Conservation (phyloP, 345 rosid genomes). For the Aquilaria malaccensis region DNA sequence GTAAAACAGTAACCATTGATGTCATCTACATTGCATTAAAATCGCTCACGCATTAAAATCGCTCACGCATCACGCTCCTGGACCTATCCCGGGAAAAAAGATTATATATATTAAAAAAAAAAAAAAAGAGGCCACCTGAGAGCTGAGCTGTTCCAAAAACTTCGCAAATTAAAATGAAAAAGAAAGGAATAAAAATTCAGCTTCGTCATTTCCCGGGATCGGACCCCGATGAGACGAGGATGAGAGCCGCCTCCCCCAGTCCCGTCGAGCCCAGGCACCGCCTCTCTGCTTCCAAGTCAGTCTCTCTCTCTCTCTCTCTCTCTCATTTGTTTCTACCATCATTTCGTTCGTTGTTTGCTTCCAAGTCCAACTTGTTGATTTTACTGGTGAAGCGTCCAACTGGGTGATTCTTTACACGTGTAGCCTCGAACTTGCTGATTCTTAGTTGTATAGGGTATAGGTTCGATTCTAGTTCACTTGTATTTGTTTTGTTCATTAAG, state of each 20-base stretch:
- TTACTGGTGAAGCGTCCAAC: neutral
- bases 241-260: conserved; percentile 43
- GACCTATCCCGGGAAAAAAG: too few relatives aligned
- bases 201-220: neutral
- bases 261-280: conserved; percentile 51
- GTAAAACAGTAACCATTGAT: too few relatives aligned
- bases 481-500: too few relatives aligned
- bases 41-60: too few relatives aligned
- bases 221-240: conserved; percentile 10
- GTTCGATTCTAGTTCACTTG: neutral
- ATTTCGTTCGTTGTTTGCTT: neutral
- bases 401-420: neutral
- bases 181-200: neutral
- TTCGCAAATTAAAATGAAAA: too few relatives aligned
- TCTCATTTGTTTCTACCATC: neutral
- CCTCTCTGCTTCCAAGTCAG: conserved; percentile 35
- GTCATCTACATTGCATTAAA: too few relatives aligned
- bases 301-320: conserved; percentile 14
- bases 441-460: neutral
- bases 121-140: too few relatives aligned
- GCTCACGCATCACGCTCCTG: too few relatives aligned
- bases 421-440: neutral
- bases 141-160: too few relatives aligned
- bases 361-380: neutral
- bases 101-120: too few relatives aligned